Percentiles rank a stretch among this genome's conserved stretches.
phyloP scores from a whole-genome alignment of 2,329 filamentous ascomycete species.

The Microsporum audouinii region DNA sequence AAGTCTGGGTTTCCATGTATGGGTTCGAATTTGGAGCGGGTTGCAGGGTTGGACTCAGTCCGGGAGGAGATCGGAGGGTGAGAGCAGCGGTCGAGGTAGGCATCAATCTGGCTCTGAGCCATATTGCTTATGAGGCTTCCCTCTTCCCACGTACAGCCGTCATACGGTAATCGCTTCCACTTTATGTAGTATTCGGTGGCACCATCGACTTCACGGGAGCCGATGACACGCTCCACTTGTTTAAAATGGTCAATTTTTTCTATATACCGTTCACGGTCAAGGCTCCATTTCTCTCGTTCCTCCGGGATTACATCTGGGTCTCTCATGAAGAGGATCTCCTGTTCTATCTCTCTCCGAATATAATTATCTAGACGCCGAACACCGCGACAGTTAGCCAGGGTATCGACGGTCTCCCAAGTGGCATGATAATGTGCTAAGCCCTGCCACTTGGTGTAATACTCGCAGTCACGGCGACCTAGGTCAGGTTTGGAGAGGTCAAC shows the following conservation, averaged over 20 bases:
- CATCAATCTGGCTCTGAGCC: constrained; percentile 82
- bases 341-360: constrained; percentile 67
- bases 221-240: constrained; percentile 86
- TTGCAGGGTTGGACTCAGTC: constrained; percentile 62
- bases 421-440: constrained; percentile 90
- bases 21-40: constrained; percentile 57
- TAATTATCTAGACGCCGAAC: constrained; percentile 91
- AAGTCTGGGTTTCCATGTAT: constrained; percentile 79
- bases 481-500: constrained; percentile 32
- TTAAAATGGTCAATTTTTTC: constrained; percentile 84
- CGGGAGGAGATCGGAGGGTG: constrained; percentile 71
- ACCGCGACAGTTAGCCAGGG: constrained; percentile 65
- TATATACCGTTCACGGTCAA: constrained; percentile 84
- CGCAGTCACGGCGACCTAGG: constrained; percentile 57
- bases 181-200: constrained; percentile 87
- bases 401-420: constrained; percentile 78
- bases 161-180: constrained; percentile 90
- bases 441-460: constrained; percentile 93
- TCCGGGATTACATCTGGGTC: constrained; percentile 67
- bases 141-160: constrained; percentile 87
- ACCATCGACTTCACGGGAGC: constrained; percentile 65
- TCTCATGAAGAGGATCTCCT: constrained; percentile 65
- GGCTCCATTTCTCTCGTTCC: constrained; percentile 82
- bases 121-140: constrained; percentile 62
- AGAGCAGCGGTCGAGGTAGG: constrained; percentile 72